Evolutionary conservation across 495 filamentous ascomycete genomes (phyloP).

Genomic region (Neurospora africana): DNA sequence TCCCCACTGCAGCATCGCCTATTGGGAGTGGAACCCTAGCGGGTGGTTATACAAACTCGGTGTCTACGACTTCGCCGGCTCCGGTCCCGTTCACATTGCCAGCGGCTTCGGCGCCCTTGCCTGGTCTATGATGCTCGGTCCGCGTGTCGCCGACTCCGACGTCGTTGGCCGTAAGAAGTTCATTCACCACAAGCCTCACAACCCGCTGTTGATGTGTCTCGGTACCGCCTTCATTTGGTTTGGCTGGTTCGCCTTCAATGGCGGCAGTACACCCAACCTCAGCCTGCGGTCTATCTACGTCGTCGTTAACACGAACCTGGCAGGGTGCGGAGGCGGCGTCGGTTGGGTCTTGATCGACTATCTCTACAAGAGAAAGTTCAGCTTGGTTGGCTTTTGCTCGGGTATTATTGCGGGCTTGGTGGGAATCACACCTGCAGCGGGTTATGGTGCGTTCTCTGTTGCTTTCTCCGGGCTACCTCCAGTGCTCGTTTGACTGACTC

Average conservation of each 20-base stretch:
- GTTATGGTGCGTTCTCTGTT: constrained; percentile 19
- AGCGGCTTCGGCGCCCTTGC: constrained; percentile 71
- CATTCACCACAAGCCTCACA: constrained; percentile 71
- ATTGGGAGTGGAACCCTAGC: constrained; percentile 81
- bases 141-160: constrained; percentile 5
- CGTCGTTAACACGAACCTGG: constrained; percentile 87
- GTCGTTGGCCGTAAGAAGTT: constrained; percentile 57
- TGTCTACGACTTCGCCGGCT: constrained; percentile 77
- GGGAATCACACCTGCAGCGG: constrained; percentile 73
- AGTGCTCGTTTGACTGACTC: neutral
- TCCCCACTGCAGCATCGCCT: constrained; percentile 64
- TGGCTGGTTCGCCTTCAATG: constrained; percentile 96
- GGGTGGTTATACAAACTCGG: constrained; percentile 70
- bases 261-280: constrained; percentile 78
- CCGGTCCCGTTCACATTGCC: constrained; percentile 79
- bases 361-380: constrained; percentile 76
- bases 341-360: constrained; percentile 87
- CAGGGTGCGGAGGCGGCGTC: constrained; percentile 67
- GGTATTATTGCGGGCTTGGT: constrained; percentile 81
- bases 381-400: constrained; percentile 93
- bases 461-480: neutral
- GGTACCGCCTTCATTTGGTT: constrained; percentile 95
- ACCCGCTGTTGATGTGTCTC: constrained; percentile 86
- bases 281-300: constrained; percentile 85
- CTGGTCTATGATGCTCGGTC: constrained; percentile 72